phyloP scores from a whole-genome alignment of 2,329 filamentous ascomycete genomes.

The Coniella lustricola region DNA sequence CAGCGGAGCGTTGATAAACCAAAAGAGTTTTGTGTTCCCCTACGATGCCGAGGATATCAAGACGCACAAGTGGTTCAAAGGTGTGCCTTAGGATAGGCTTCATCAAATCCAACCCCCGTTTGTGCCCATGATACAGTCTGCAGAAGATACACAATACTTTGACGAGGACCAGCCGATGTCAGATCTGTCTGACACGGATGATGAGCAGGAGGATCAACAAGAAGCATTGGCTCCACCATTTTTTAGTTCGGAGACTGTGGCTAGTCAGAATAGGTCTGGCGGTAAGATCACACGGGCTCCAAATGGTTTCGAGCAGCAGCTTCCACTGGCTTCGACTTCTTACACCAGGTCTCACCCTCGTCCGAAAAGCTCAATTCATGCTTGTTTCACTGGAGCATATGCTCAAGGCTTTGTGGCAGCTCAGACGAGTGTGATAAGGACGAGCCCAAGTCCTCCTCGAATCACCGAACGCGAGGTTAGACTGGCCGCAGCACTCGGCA shows the following conservation, averaged over 20 bases:
- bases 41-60: conserved; percentile 89
- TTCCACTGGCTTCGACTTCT: conserved; percentile 4
- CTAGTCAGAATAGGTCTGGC: conserved; percentile 4
- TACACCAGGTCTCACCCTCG: not conserved
- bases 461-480: conserved; percentile 18
- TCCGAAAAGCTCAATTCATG: not conserved
- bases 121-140: conserved; percentile 61
- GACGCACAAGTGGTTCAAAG: conserved; percentile 75
- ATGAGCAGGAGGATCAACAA: conserved; percentile 15
- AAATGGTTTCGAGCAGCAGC: not conserved
- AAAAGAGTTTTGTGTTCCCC: conserved; percentile 61
- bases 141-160: conserved; percentile 82
- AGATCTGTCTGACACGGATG: conserved; percentile 48
- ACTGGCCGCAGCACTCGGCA: conserved; percentile 28
- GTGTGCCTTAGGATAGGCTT: conserved; percentile 69
- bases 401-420: conserved; percentile 5
- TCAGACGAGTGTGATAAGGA: not conserved
- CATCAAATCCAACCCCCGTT: conserved; percentile 70
- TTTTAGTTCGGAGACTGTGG: not conserved
- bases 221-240: not conserved
- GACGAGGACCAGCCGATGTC: conserved; percentile 71
- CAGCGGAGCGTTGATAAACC: conserved; percentile 20
- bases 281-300: not conserved
- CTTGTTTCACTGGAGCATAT: not conserved
- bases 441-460: not conserved